These are phyloP conservation scores for Plantago elongata DNA, from an alignment of 257 asterid species.

Conservation along the genomic window DNA sequence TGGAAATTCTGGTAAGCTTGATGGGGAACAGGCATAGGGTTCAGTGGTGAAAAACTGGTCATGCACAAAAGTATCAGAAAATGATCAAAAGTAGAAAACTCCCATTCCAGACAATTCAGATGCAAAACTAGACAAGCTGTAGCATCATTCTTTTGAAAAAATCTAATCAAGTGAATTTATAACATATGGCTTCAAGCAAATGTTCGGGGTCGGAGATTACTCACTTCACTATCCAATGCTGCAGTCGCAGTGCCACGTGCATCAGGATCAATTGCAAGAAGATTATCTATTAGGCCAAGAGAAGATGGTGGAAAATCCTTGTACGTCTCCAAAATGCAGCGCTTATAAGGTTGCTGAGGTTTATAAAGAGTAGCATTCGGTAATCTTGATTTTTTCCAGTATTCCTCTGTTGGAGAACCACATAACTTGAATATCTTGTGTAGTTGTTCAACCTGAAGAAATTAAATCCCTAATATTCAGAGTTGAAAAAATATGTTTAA, in stretches of 20 bases:
- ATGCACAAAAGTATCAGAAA: constrained; percentile 6
- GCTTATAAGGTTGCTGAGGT: constrained; percentile 73
- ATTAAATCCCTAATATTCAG: constrained; percentile 1
- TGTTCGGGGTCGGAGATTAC: constrained; percentile 13
- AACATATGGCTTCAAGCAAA: background rate
- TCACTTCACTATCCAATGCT: constrained; percentile 72
- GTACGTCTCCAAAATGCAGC: constrained; percentile 58
- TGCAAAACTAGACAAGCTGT: too few species aligned
- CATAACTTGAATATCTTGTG: constrained; percentile 88
- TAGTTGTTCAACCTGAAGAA: constrained; percentile 75
- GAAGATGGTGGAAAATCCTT: constrained; percentile 76
- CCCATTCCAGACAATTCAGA: too few species aligned
- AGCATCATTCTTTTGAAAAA: too few species aligned
- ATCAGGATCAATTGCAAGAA: constrained; percentile 80
- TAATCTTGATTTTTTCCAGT: constrained; percentile 75
- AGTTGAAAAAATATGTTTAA: background rate
- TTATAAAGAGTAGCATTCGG: constrained; percentile 75
- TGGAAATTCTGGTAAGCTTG: constrained; percentile 78
- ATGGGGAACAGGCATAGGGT: constrained; percentile 86
- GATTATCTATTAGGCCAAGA: constrained; percentile 51
- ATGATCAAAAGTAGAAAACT: background rate
- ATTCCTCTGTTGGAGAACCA: constrained; percentile 86
- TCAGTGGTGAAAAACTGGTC: constrained; percentile 65
- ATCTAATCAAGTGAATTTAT: too few species aligned
- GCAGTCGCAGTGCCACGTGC: constrained; percentile 72